Percentiles rank a stretch among this genome's conserved stretches.
phyloP scores from a whole-genome alignment of 768 basidiomycete species.

The Collybiopsis confluens region DNA sequence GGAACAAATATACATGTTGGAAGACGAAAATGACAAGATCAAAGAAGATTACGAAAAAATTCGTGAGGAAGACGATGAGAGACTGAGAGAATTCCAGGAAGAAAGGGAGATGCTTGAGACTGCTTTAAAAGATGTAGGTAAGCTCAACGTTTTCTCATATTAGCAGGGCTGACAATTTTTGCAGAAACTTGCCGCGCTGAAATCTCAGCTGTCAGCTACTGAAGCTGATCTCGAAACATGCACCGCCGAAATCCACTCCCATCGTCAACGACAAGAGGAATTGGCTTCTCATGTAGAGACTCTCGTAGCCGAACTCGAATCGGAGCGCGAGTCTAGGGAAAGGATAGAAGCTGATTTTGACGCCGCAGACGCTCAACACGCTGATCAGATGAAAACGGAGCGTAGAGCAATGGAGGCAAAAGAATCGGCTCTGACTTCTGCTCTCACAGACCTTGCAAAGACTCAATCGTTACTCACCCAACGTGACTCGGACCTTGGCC shows the following conservation, averaged over 20 bases:
- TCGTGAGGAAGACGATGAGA: slow-evolving; percentile 61
- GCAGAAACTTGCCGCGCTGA: slow-evolving; percentile 67
- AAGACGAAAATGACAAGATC: slow-evolving; percentile 79
- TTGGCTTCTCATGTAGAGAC: slow-evolving; percentile 72
- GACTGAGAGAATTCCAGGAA: slow-evolving; percentile 48
- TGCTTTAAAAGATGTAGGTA: slow-evolving; percentile 76
- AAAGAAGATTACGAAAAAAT: slow-evolving; percentile 66
- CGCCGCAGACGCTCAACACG: slow-evolving; percentile 56
- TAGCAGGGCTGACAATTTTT: slow-evolving; percentile 1
- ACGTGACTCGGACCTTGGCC: slow-evolving; percentile 70
- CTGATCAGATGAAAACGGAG: slow-evolving; percentile 54
- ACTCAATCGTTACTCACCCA: slow-evolving; percentile 60
- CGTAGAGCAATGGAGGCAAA: slow-evolving; percentile 66
- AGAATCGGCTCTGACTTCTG: slow-evolving; percentile 60
- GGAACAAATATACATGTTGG: slow-evolving; percentile 76
- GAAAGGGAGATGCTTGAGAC: slow-evolving; percentile 59
- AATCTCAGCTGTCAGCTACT: slow-evolving; percentile 58
- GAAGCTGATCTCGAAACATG: slow-evolving; percentile 58
- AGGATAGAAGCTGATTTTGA: slow-evolving; percentile 50
- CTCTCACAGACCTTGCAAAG: slow-evolving; percentile 60
- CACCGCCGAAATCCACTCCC: slow-evolving; percentile 58
- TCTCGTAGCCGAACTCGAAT: slow-evolving; percentile 57
- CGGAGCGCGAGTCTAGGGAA: slow-evolving; percentile 55
- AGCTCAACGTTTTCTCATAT: not conserved
- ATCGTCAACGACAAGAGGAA: slow-evolving; percentile 72